A percentile compares a stretch with the other conserved stretches of the same genome.
phyloP scores from a whole-genome alignment of 2,329 filamentous ascomycete species.

The Neoascochyta sp. region DNA sequence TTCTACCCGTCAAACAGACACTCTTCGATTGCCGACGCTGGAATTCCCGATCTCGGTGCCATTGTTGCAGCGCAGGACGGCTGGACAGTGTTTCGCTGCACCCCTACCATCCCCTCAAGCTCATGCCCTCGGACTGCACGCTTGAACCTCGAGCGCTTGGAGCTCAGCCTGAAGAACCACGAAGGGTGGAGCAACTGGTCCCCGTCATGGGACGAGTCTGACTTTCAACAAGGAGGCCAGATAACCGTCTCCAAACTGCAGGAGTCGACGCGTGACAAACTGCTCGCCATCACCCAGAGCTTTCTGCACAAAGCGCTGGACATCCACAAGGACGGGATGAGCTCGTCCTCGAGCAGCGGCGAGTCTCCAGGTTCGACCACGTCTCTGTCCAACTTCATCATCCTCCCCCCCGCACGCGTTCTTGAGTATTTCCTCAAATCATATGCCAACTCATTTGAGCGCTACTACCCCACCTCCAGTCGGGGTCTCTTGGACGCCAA shows the following conservation, averaged over 20 bases:
- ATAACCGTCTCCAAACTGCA: conserved; percentile 49
- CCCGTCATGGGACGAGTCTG: conserved; percentile 49
- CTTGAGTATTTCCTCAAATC: conserved; percentile 65
- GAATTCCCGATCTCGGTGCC: conserved; percentile 44
- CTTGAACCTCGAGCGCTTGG: conserved; percentile 50
- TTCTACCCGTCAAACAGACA: conserved; percentile 42
- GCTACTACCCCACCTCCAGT: conserved; percentile 62
- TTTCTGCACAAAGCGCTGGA: conserved; percentile 69
- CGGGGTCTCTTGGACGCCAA: conserved; percentile 62
- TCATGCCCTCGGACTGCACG: conserved; percentile 51
- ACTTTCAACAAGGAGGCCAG: conserved; percentile 46
- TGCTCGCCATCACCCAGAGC: conserved; percentile 67
- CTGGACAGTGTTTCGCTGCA: conserved; percentile 53
- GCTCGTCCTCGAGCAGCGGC: conserved; percentile 40
- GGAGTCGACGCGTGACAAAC: conserved; percentile 60
- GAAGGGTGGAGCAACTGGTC: conserved; percentile 52
- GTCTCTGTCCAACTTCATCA: conserved; percentile 57
- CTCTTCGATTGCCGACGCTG: conserved; percentile 37
- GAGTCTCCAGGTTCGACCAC: conserved; percentile 49
- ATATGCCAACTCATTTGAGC: conserved; percentile 63
- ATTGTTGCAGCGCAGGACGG: conserved; percentile 51
- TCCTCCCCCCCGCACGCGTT: conserved; percentile 62
- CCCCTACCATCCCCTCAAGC: conserved; percentile 46
- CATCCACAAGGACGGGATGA: conserved; percentile 56
- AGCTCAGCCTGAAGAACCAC: conserved; percentile 50